A percentile compares a stretch with the other conserved stretches of the same genome.
Conservation (phyloP, 371 early-diverging fungal species). For the Mucor saturninus region DNA sequence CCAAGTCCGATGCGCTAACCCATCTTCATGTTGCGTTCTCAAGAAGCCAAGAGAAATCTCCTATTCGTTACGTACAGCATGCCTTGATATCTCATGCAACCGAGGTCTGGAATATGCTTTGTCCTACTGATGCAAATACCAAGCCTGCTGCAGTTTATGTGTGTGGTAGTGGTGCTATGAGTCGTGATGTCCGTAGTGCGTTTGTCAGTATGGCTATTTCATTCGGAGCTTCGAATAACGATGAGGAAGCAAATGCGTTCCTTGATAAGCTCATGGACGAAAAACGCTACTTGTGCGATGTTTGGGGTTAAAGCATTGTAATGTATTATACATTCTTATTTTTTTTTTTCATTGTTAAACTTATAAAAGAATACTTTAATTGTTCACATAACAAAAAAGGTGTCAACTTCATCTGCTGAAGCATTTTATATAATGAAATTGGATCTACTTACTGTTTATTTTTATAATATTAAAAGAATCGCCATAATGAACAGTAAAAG, state of each 20-base stretch:
- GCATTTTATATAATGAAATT: no score
- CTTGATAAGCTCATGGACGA: slow-evolving; percentile 24
- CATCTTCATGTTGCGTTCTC: slow-evolving; percentile 76
- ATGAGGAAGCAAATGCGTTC: slow-evolving; percentile 37
- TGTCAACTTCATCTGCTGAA: no score
- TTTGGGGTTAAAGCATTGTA: no score
- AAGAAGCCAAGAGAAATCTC: slow-evolving; percentile 22
- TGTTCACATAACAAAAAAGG: no score
- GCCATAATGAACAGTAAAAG: no score
- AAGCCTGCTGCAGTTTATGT: slow-evolving; percentile 36
- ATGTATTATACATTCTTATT: no score
- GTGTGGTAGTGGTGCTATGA: slow-evolving; percentile 48
- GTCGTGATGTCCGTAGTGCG: slow-evolving; percentile 43
- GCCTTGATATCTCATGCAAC: slow-evolving; percentile 38
- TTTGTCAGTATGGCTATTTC: slow-evolving; percentile 35
- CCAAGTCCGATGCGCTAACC: slow-evolving; percentile 47
- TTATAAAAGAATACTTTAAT: no score
- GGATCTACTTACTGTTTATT: no score
- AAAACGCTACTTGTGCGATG: slow-evolving; percentile 23
- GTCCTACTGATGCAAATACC: slow-evolving; percentile 16
- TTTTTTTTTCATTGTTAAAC: no score
- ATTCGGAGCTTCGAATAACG: slow-evolving; percentile 30
- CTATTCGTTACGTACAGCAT: slow-evolving; percentile 48
- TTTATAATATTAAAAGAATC: no score
- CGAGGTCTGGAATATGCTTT: slow-evolving; percentile 34